Evolutionary conservation across 2,329 filamentous ascomycete genomes (phyloP).

Genomic region (Drechslera avenae): DNA sequence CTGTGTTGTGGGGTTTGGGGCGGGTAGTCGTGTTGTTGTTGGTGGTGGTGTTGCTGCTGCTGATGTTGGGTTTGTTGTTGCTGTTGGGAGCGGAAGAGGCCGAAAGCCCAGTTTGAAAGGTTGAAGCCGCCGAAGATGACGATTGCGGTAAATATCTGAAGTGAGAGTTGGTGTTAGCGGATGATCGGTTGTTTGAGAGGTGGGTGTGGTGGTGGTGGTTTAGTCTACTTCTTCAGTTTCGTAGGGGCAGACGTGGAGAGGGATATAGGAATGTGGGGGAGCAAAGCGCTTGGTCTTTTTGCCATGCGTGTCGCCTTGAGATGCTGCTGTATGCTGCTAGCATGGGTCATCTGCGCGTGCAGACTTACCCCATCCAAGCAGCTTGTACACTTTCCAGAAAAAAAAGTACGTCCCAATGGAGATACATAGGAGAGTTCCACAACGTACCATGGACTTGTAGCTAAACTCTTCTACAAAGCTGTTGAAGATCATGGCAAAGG

Average conservation of each 20-base stretch:
- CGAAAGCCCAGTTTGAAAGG: slow-evolving; percentile 65
- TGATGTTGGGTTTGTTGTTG: slow-evolving; percentile 21
- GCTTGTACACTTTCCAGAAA: background rate
- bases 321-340: background rate
- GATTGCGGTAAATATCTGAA: slow-evolving; percentile 55
- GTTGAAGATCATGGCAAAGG: slow-evolving; percentile 91
- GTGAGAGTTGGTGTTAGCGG: slow-evolving; percentile 13
- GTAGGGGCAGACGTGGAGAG: too few species aligned
- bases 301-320: too few species aligned
- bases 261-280: too few species aligned
- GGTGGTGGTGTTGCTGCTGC: slow-evolving; percentile 6
- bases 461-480: slow-evolving; percentile 90
- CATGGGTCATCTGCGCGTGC: background rate
- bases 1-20: slow-evolving; percentile 45
- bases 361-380: too few species aligned
- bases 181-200: background rate
- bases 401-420: background rate
- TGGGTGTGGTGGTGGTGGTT: background rate
- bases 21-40: slow-evolving; percentile 28
- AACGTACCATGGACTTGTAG: slow-evolving; percentile 73
- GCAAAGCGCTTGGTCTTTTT: too few species aligned
- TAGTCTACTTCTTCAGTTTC: background rate
- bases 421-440: slow-evolving; percentile 10
- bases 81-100: slow-evolving; percentile 56
- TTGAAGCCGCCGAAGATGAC: slow-evolving; percentile 59